Evolutionary conservation across 164 flowering plant genomes (phyloP), one percentile per base, ranked within the genome.

Genomic region (Chloranthus sessilifolius): DNA sequence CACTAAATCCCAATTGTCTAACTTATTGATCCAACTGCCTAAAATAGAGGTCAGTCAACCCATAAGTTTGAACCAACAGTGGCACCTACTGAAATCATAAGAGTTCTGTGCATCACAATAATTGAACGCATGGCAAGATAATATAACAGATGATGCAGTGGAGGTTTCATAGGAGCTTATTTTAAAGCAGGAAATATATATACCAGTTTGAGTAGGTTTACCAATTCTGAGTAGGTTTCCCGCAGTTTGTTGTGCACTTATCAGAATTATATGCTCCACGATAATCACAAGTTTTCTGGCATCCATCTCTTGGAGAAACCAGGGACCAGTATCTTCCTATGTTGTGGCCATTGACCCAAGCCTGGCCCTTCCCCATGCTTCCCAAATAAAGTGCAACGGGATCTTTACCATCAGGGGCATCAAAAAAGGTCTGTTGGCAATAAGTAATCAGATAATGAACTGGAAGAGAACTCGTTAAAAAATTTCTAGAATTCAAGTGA

Each of bases 291-390:
- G 57, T 49, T n/a, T 28, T 33, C 53, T 50, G 63, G 44, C 98
- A 91, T 60, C 98, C 98, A 67, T 63, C 61, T 55, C 73, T 67
- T 41, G 95, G 88, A 26, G 90, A 70, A 50, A 63, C 66, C 38
- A 36, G 43, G 43, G 70, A 80, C 98, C 98, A 92, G 63, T 82
- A 88, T 62, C 98, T 71, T 56, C 96, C 98, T 24, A 92, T 83
- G 64, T 73, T 78, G 53, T 88, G 83, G 43, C 96, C 98, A 66
- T 92, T 92, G 50, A 88, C 83, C 95, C 96, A 92, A 36, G 85
- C 94, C 70, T 82, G 90, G 22, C 98, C 98, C 66, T 92, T 92
- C 29, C 98, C 96, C 98, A 92, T 92, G 71, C 94, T 80, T 57
- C 75, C 76, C 55, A 92, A 59, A 72, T 85, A 63, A 50, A 92